These are phyloP conservation scores for Metrosideros polymorpha DNA, from an alignment of 441 rosid species.

Conservation along the genomic window DNA sequence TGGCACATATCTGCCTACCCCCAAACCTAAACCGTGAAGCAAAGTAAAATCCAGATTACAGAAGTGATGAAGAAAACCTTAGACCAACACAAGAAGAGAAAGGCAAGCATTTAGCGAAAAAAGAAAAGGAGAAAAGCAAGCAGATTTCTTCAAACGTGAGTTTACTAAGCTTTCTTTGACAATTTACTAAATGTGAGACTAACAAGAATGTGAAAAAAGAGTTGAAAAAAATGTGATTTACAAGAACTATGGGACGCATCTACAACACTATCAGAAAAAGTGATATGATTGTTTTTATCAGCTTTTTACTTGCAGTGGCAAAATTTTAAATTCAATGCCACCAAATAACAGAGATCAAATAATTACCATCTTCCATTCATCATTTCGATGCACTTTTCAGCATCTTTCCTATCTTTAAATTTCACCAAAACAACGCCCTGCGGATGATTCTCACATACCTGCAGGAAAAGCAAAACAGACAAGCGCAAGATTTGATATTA, in stretches of 20 bases:
- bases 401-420: slow-evolving; percentile 84
- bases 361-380: slow-evolving; percentile 92
- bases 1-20: slow-evolving; percentile 73
- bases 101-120: not conserved
- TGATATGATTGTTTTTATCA: not conserved
- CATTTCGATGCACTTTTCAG: slow-evolving; percentile 75
- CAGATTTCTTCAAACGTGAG: not conserved
- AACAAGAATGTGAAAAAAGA: not conserved
- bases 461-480: slow-evolving; percentile 8
- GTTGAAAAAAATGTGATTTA: not conserved
- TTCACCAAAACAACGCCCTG: slow-evolving; percentile 84
- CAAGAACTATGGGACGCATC: not conserved
- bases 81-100: not conserved
- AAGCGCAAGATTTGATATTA: not conserved
- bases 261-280: not conserved
- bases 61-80: not conserved
- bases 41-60: not conserved
- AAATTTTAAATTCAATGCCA: not conserved
- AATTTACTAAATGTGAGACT: not conserved
- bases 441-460: slow-evolving; percentile 90
- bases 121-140: not conserved
- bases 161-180: not conserved
- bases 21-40: slow-evolving; percentile 51
- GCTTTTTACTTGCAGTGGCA: not conserved
- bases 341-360: not conserved